Evolutionary conservation across 768 basidiomycete species (phyloP).

Genomic region (Lyophyllum atratum): DNA sequence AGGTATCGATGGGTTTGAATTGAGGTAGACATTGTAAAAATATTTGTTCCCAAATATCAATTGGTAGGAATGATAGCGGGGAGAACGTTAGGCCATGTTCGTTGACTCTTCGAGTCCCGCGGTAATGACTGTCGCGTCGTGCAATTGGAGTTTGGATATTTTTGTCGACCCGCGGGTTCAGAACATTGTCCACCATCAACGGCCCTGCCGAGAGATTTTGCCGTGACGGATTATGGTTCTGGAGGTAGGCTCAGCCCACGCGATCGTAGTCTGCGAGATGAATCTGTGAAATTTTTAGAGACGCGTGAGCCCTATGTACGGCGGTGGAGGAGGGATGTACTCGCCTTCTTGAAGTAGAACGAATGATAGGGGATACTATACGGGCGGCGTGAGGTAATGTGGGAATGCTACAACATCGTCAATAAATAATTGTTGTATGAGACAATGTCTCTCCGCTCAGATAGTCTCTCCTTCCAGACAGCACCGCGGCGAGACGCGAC

Average conservation of each 20-base stretch:
- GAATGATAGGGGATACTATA: background rate
- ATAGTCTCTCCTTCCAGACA: background rate
- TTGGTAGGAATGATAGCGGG: slow-evolving; percentile 19
- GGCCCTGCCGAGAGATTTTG: background rate
- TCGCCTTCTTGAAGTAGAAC: background rate
- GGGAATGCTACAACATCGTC: background rate
- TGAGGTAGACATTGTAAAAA: slow-evolving; percentile 29
- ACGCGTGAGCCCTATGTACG: background rate
- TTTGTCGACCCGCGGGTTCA: background rate
- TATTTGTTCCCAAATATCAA: slow-evolving; percentile 33
- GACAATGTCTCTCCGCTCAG: background rate
- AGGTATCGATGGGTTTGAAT: background rate
- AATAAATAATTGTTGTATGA: background rate
- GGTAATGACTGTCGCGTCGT: slow-evolving; percentile 4
- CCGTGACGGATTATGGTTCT: background rate
- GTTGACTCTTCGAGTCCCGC: background rate
- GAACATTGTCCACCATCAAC: background rate
- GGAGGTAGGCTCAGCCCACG: background rate
- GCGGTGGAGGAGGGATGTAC: background rate
- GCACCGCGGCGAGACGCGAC: background rate
- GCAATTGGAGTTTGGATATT: background rate
- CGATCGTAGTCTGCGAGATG: background rate
- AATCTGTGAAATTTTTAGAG: background rate
- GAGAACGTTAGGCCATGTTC: background rate
- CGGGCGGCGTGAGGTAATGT: background rate